Base-by-base conservation (phyloP, 441 rosid genomes). In the Jatropha multifida region DNA sequence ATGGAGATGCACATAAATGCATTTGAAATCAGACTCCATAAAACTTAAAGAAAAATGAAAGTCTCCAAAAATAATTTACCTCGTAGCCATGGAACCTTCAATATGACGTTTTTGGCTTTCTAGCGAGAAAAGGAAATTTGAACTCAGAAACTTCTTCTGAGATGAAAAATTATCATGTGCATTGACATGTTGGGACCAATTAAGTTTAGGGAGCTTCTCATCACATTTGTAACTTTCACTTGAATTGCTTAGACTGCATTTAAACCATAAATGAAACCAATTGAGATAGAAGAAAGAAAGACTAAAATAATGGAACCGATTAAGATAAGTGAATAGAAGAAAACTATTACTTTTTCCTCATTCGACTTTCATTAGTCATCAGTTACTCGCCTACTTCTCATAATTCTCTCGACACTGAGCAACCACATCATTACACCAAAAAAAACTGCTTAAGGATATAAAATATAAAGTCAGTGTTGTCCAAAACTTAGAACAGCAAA, bases 131-230 rank as follows among this genome's bases (percentile, higher is more conserved):
- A 90, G 89, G 69, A 93, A 90, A 80, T 82, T 90, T 37, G 93
- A 86, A 73, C 84, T 76, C 86, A 93, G 75, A 78, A 81, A 81
- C 78, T 84, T 90, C 67, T 85, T 80, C 32, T 76, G 82, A 18
- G 70, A 75, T 6, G 83, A 81, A 74, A 90, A 80, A 63, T 80
- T 76, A 5, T 82, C 82, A 41, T 76, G 86, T 18, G 81, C 88
- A 26, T 78, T 78, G 54, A 76, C 88, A 83, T 95, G 97, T 71
- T 86, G 88, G 65, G 77, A 83, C 97, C 94, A 90, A 83, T 95
- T 95, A 54, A 84, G 84, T 63, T 81, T 86, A 72, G 96, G 98
- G 41, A 83, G 85, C 67, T 79, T 84, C 63, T 71, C 85, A 48
- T 72, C 77, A 41, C 79, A 66, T 75, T 83, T 82, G 84, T 75